Evolutionary conservation across 495 filamentous ascomycete genomes (phyloP), one percentile per base, ranked within the genome.

Genomic region (Staphylotrichum longicolle): DNA sequence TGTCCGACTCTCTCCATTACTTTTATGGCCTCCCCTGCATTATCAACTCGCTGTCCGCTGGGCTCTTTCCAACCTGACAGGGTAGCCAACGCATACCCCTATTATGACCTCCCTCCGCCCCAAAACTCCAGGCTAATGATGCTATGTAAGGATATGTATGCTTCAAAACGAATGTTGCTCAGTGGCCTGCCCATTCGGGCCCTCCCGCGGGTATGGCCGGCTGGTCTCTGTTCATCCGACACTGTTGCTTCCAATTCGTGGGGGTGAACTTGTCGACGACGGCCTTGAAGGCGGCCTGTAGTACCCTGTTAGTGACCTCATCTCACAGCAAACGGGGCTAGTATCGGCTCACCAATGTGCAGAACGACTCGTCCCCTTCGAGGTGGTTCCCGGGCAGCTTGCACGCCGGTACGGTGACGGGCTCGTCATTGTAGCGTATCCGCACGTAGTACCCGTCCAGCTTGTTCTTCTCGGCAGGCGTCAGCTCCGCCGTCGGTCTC

Each of bases 211-310:
- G 85, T 54, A 87, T 79, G 0, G 77, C 75, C 0, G 82, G 77
- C 50, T 71, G 71, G 59, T 86, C 82, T 45, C 89, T 62, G 64
- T 93, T 92, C 40, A 77, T 74, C 14, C 78, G 70, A 72, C 94
- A 98, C 50, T 89, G 86, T 51, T 80, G 70, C 67, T 83, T 88
- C 93, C 91, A 97, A 68, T 88, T 82, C 52, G 77, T 73, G 0
- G 94, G 94, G 5, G 90, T 93, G 69, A 91, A 94, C 65, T 91
- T 91, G 73, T 96, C 92, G 15, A 93, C 89, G 63, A 96, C 90
- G 53, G 82, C 77, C 73, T 97, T 98, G 82, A 98, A 98, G 3
- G 94, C 87, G 50, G 89, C 84, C 88, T 90, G 60, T 14, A 6
- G 37, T 27, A 12, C n/a, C 5, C 33, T 5, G 59, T 54, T 27